Base-by-base conservation (phyloP, 2,329 filamentous ascomycete species). In the Septoria petroselini region DNA sequence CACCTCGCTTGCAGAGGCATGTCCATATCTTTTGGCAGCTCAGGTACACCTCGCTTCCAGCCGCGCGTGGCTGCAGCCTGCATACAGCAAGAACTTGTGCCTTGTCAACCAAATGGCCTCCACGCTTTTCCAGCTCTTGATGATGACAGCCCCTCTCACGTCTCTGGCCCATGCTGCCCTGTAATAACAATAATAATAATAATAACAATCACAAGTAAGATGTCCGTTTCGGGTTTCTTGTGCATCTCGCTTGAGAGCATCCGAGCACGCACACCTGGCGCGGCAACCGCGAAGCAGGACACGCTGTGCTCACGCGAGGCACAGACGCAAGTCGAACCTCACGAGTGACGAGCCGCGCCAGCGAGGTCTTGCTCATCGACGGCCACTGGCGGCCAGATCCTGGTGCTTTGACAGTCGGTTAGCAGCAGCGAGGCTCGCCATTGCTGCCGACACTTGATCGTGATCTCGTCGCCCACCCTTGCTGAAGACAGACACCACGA, bases 21-120 rank as follows among this genome's bases (percentile, higher is more conserved):
- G 15, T 21, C 43, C 43, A 46, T 5, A 30, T 23, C 43, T 46
- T 46, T 46, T 46, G 43, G 21, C 43, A 19, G 31, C 31, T 15
- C 43, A 39, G 43, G 14, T 30, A 30, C 43, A 30, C 30, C 34
- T 46, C 43, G 43, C 43, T 38, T 29, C 33, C 43, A 38, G 31
- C 43, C 33, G 43, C 17, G 15, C 27, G 33, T 29, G 43, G 34
- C 34, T 46, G 25, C 23, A 42, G 12, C 39, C 40, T 42, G 40
- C 29, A 15, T 17, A 18, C 31, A 25, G 23, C 27, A 42, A 11
- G n/a, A 18, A 14, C n/a, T 33, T 12, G 40, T 42, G 40, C 40
- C 40, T n/a, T 42, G 40, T 33, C 30, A 25, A 17, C 40, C 27
- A 42, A n/a, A 17, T 42, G 40, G 40, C 15, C 40, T 42, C 27